Evolutionary conservation across 495 filamentous ascomycete genomes (phyloP), one percentile per base, ranked within the genome.

Genomic region (Aspergillus steynii): DNA sequence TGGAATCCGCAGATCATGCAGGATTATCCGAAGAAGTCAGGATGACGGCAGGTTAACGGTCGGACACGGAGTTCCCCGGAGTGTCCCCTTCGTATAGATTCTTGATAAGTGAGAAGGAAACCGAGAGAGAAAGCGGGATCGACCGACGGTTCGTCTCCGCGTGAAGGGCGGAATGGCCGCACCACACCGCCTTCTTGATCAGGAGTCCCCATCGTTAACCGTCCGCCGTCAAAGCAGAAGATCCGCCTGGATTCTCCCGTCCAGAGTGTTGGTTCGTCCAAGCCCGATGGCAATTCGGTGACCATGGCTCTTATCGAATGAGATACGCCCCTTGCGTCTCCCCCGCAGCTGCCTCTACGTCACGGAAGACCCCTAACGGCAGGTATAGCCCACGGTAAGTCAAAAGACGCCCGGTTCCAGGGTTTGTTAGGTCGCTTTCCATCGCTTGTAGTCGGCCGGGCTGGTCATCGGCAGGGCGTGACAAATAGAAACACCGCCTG

Each of bases 381-480:
- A 68, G 46, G 66, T 65, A 60, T 59, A 65, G 26, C 62, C 62
- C 37, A 26, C 25, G 48, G 37, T 42, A 12, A 37, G 37, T 2
- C 37, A 42, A 14, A 1, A 15, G 1, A 42, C 4, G 37, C 12
- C 37, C 29, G 8, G 12, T 51, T 25, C 53, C 55, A 53, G 50
- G 56, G 50, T 57, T 58, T 32, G 50, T 57, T 58, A 37, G n/a
- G 34, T 32, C 70, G 70, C 65, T 70, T 72, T 63, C 34, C 68
- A 55, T 59, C 70, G 70, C 68, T 70, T 73, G 61, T 48, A 59
- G 34, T 68, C 70, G 70, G 66, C 45, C 1, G 51, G 31, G 14
- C 25, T 20, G 20, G 20, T 20, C 20, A 46, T 68, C 70, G 70
- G 66, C 45, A 4, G 51, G 31, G 14, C 25, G 52, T 66, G 56